Evolutionary conservation across 1,139 yeast species (phyloP).

Genomic region (Yamadazyma siamensis): DNA sequence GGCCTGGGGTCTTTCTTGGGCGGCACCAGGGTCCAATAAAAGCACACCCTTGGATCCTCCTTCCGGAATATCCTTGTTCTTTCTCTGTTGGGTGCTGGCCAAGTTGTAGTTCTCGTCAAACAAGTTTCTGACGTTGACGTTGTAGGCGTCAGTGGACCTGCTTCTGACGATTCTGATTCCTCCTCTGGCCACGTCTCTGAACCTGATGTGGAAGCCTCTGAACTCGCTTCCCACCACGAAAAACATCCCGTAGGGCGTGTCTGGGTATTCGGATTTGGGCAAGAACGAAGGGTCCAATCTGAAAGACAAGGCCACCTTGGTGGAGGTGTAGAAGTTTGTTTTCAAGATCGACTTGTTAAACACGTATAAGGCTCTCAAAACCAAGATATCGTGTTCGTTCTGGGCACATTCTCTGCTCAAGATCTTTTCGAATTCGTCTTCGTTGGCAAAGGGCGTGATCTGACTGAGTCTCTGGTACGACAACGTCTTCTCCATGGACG

Average conservation of each 20-base stretch:
- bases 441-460: slow-evolving; percentile 71
- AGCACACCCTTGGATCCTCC: slow-evolving; percentile 99
- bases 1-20: slow-evolving; percentile 78
- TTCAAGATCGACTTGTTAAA: slow-evolving; percentile 87
- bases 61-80: slow-evolving; percentile 97
- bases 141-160: slow-evolving; percentile 80
- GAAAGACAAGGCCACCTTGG: slow-evolving; percentile 93
- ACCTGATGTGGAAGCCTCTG: slow-evolving; percentile 95
- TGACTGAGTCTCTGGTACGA: slow-evolving; percentile 85
- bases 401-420: slow-evolving; percentile 73
- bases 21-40: slow-evolving; percentile 72
- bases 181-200: slow-evolving; percentile 97
- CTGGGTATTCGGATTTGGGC: slow-evolving; percentile 85
- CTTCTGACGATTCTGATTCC: slow-evolving; percentile 95
- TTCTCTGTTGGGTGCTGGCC: slow-evolving; percentile 94
- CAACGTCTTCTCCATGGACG: slow-evolving; percentile 74
- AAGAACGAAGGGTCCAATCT: slow-evolving; percentile 84
- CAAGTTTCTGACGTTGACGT: slow-evolving; percentile 79
- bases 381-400: slow-evolving; percentile 75
- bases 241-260: slow-evolving; percentile 91
- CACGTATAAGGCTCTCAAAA: slow-evolving; percentile 74
- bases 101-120: slow-evolving; percentile 96
- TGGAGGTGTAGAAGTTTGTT: slow-evolving; percentile 90
- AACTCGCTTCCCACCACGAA: slow-evolving; percentile 95
- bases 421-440: slow-evolving; percentile 68